Conservation (phyloP, 192 early-diverging fungal species). For the Linnemannia exigua region DNA sequence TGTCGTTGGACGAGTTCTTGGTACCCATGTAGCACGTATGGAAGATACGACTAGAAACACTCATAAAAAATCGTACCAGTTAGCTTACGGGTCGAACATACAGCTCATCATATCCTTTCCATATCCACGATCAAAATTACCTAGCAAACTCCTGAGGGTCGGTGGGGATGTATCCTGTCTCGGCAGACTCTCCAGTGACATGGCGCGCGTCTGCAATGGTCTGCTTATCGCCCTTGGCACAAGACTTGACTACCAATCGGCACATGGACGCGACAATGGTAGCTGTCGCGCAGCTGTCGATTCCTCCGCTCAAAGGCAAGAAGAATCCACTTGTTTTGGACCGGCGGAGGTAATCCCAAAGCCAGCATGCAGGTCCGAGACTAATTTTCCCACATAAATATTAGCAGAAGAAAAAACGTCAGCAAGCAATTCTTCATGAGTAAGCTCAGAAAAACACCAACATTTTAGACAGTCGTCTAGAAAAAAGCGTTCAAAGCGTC, state of each 20-base stretch:
- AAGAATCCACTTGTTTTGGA: slow-evolving; percentile 94
- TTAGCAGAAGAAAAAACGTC: too few relatives aligned
- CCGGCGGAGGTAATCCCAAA: slow-evolving; percentile 98
- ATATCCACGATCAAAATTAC: slow-evolving; percentile 35
- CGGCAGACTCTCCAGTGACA: slow-evolving; percentile 67
- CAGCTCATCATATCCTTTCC: too few relatives aligned
- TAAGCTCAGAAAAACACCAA: not conserved
- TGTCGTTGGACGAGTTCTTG: slow-evolving; percentile 89
- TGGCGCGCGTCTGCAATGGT: slow-evolving; percentile 82
- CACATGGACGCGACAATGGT: slow-evolving; percentile 95
- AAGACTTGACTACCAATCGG: slow-evolving; percentile 79
- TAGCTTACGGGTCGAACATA: not conserved
- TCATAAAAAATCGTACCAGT: not conserved
- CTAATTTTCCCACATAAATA: slow-evolving; percentile 31
- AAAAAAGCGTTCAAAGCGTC: not conserved
- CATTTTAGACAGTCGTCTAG: not conserved
- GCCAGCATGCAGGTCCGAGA: slow-evolving; percentile 97
- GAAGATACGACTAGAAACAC: slow-evolving; percentile 75
- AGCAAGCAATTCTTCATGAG: not conserved
- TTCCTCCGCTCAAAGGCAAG: slow-evolving; percentile 96
- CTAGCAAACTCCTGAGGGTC: slow-evolving; percentile 87
- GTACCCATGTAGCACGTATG: slow-evolving; percentile 99
- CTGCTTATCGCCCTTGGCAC: slow-evolving; percentile 68
- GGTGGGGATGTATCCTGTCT: slow-evolving; percentile 77
- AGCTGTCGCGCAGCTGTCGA: slow-evolving; percentile 94